Conservation (phyloP, 805 yeast genomes). For the Wickerhamiella hasegawae region DNA sequence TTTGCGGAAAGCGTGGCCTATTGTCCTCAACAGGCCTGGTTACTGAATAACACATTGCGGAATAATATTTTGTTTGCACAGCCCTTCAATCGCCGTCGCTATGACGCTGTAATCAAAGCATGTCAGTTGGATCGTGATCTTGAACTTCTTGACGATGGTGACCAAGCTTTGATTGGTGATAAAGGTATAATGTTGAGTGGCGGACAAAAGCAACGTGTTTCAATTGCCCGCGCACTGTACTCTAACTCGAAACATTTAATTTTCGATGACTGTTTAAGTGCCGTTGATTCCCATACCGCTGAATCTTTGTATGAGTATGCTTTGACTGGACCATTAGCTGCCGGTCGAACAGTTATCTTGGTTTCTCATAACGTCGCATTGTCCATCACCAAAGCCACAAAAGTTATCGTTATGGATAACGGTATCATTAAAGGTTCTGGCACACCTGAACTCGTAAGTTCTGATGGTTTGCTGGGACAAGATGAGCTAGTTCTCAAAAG, state of each 20-base stretch:
- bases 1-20: slow-evolving; percentile 86
- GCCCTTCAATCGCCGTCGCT: slow-evolving; percentile 57
- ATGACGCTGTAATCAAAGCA: slow-evolving; percentile 65
- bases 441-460: too few relatives aligned
- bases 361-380: slow-evolving; percentile 92
- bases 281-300: slow-evolving; percentile 95
- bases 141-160: slow-evolving; percentile 77
- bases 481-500: slow-evolving; percentile 47
- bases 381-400: slow-evolving; percentile 66
- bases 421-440: slow-evolving; percentile 74
- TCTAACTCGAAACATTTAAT: slow-evolving; percentile 69
- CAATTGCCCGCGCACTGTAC: slow-evolving; percentile 87
- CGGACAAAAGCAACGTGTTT: slow-evolving; percentile 94
- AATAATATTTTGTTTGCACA: slow-evolving; percentile 71
- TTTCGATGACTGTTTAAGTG: slow-evolving; percentile 88
- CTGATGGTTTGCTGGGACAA: slow-evolving; percentile 70
- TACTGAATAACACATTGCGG: slow-evolving; percentile 74
- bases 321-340: slow-evolving; percentile 75
- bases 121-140: slow-evolving; percentile 83
- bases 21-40: slow-evolving; percentile 95
- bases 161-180: slow-evolving; percentile 89
- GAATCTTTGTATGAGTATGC: slow-evolving; percentile 85
- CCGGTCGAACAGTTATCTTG: slow-evolving; percentile 69
- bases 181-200: slow-evolving; percentile 94
- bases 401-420: slow-evolving; percentile 67